Conservation (phyloP, 345 rosid genomes). For the Firmiana major region DNA sequence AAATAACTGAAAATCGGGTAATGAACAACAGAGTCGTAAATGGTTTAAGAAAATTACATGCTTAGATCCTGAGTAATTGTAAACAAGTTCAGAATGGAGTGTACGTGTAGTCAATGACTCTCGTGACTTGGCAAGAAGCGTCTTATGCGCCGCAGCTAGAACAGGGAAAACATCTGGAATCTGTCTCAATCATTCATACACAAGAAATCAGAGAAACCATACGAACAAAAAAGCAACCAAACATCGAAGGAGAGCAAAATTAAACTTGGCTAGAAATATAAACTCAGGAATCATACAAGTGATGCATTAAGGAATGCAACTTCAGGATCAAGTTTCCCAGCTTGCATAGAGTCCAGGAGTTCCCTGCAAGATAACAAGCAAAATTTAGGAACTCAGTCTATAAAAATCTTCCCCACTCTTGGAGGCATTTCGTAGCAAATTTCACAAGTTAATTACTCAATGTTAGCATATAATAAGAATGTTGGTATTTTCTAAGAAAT, state of each 20-base stretch:
- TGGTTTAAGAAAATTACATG: constrained; percentile 49
- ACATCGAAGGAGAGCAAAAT: background rate
- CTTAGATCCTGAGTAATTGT: constrained; percentile 85
- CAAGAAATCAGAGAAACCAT: background rate
- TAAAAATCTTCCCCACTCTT: background rate
- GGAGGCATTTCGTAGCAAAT: background rate
- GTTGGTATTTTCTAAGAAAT: background rate
- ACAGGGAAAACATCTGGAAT: constrained; percentile 83
- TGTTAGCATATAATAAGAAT: background rate
- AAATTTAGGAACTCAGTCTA: background rate
- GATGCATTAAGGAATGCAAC: constrained; percentile 79
- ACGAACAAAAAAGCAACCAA: background rate
- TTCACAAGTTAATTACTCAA: background rate
- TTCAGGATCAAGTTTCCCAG: constrained; percentile 78
- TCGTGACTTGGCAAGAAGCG: constrained; percentile 64
- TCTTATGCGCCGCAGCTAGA: constrained; percentile 84
- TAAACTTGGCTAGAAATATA: background rate
- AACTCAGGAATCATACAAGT: constrained; percentile 49
- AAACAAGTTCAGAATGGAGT: constrained; percentile 92
- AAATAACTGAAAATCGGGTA: constrained; percentile 5
- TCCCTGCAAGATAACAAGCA: constrained; percentile 40
- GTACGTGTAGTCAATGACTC: constrained; percentile 77
- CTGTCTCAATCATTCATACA: constrained; percentile 29
- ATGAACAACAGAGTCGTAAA: constrained; percentile 2
- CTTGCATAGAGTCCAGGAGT: constrained; percentile 63